Evolutionary conservation across 768 basidiomycete genomes (phyloP), one percentile per base, ranked within the genome.

Genomic region (Suillus weaverae): DNA sequence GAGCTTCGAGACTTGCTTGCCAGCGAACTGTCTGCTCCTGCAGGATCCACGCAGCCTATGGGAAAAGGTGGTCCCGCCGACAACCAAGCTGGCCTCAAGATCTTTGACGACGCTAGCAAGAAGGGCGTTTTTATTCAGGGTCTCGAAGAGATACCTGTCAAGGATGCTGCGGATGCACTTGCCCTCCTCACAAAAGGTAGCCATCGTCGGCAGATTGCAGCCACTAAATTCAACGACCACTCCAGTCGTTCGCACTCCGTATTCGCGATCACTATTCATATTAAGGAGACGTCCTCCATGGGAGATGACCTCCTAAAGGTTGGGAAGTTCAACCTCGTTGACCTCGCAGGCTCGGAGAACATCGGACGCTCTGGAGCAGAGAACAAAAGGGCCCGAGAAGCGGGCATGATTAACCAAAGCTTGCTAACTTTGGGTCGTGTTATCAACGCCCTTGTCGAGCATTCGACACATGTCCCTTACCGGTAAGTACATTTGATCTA

Each of bases 381-480:
- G 74, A 93, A 97, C 71, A 95, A 93, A 74, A 81, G 96, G 64
- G 97, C 97, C 14, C 84, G 94, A 68, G 97, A 99, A 73, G 97
- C 97, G 2, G 97, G 97, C 13, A 97, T 96, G 92, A 99, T 99
- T 76, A 99, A 99, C 72, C 94, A 97, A 78, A 96, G 94, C 72
- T 81, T 99, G 57, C 81, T 99, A 2, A 98, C 97, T n/a, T 87
- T 99, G 16, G 97, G 97, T 0, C 82, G 97, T 38, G 97, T 99
- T 43, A 99, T 99, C 70, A 97, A 96, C 67, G 93, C 93, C 11
- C 84, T 99, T 51, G 97, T 99, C 61, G 96, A 98, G 70, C 90
- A 87, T 69, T 89, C 92, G 0, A 83, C 88, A 36, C 97, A 99
- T 73, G 90, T 99, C 53, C 97, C 97, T 8, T 99, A 99, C 75